phyloP scores from a whole-genome alignment of 2,329 filamentous ascomycete genomes.

The Fusarium concolor region DNA sequence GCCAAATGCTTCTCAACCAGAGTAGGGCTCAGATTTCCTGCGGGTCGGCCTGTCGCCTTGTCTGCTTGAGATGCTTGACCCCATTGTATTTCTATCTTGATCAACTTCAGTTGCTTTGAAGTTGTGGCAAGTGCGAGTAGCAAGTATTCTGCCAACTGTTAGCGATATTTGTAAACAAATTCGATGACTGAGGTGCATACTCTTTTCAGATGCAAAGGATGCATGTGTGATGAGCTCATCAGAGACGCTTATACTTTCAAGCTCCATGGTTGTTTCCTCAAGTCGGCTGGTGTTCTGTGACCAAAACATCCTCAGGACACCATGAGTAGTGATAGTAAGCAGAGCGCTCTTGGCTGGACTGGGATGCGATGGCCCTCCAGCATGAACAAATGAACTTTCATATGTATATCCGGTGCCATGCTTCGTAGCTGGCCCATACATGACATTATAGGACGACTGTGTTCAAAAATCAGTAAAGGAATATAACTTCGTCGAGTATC shows the following conservation, averaged over 20 bases:
- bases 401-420: conserved; percentile 74
- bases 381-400: conserved; percentile 72
- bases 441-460: conserved; percentile 55
- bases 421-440: conserved; percentile 73
- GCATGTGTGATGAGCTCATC: conserved; percentile 86
- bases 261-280: conserved; percentile 77
- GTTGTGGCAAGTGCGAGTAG: conserved; percentile 75
- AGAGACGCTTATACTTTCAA: conserved; percentile 78
- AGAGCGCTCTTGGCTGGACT: conserved; percentile 77
- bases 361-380: conserved; percentile 79
- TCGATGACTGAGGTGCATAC: conserved; percentile 56
- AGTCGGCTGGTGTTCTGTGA: conserved; percentile 78
- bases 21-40: conserved; percentile 62
- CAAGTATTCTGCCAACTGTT: conserved; percentile 60
- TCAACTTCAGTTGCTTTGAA: conserved; percentile 78
- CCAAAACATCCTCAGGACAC: conserved; percentile 80
- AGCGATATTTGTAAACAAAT: conserved; percentile 3
- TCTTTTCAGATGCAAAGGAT: conserved; percentile 78
- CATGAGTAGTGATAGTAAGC: conserved; percentile 80
- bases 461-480: not conserved
- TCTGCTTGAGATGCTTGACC: conserved; percentile 63
- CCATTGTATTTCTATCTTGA: conserved; percentile 82
- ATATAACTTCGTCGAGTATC: not conserved
- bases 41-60: conserved; percentile 62
- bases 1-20: conserved; percentile 68